Conservation (phyloP, 108 stramenopile species). For the Fistulifera solaris region DNA sequence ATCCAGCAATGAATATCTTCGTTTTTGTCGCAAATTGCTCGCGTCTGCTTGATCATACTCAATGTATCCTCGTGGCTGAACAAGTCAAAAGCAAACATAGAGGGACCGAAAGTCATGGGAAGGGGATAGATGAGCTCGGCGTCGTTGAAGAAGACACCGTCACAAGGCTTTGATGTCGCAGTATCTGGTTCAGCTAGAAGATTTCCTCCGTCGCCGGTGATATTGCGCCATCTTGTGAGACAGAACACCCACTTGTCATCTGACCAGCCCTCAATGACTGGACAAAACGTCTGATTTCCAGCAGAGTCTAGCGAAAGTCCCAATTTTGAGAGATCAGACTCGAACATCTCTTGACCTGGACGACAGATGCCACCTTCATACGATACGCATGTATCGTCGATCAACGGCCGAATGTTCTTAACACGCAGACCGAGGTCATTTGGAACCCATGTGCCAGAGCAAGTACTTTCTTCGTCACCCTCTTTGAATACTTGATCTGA, state of each 20-base stretch:
- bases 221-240: conserved; percentile 25
- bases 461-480: conserved; percentile 10
- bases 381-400: conserved; percentile 13
- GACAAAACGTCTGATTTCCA: conserved; percentile 18
- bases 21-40: conserved; percentile 32
- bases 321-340: conserved; percentile 8
- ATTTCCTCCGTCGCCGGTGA: conserved; percentile 23
- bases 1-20: conserved; percentile 30
- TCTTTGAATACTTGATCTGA: conserved; percentile 17
- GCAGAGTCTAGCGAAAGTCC: conserved; percentile 2
- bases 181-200: conserved; percentile 14
- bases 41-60: conserved; percentile 27
- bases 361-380: conserved; percentile 39
- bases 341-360: conserved; percentile 20
- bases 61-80: conserved; percentile 23
- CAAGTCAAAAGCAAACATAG: conserved; percentile 24
- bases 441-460: conserved; percentile 21
- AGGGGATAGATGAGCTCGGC: conserved; percentile 20
- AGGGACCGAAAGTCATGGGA: conserved; percentile 18
- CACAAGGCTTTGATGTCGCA: conserved; percentile 18
- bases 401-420: conserved; percentile 9
- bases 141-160: conserved; percentile 24
- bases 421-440: conserved; percentile 18
- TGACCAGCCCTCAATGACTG: conserved; percentile 24
- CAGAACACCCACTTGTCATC: conserved; percentile 31